Percentiles rank a stretch among this genome's conserved stretches.
Evolutionary conservation across 805 yeast species (phyloP).

Genomic region (Wickerhamiella bombiphila): DNA sequence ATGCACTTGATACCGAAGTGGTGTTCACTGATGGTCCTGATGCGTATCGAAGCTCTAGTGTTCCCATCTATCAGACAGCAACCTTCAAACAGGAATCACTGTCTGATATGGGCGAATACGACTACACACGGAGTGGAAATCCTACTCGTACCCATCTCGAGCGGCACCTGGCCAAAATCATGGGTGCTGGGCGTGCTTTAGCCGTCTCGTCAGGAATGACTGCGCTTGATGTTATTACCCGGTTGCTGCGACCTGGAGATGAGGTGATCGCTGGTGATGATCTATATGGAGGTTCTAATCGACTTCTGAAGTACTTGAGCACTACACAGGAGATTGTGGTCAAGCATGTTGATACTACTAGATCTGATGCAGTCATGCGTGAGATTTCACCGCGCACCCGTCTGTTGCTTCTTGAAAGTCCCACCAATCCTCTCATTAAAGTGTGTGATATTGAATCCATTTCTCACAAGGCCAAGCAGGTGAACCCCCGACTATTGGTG

Average conservation of each 20-base stretch:
- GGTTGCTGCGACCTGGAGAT: slow-evolving; percentile 65
- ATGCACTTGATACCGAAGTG: slow-evolving; percentile 53
- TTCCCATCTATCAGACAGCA: slow-evolving; percentile 88
- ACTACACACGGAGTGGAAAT: slow-evolving; percentile 84
- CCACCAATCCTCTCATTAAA: slow-evolving; percentile 86
- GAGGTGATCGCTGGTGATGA: slow-evolving; percentile 91
- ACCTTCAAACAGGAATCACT: slow-evolving; percentile 74
- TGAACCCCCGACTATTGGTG: slow-evolving; percentile 37
- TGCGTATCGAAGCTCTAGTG: slow-evolving; percentile 62
- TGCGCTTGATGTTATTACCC: slow-evolving; percentile 69
- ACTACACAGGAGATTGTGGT: slow-evolving; percentile 51
- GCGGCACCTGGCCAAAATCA: slow-evolving; percentile 58
- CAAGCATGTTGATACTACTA: slow-evolving; percentile 69
- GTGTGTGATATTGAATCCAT: slow-evolving; percentile 66
- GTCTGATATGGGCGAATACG: slow-evolving; percentile 65
- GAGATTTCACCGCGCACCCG: slow-evolving; percentile 45
- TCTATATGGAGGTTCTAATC: slow-evolving; percentile 84
- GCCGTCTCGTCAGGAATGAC: slow-evolving; percentile 92
- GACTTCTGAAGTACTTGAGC: slow-evolving; percentile 60
- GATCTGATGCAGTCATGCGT: slow-evolving; percentile 43
- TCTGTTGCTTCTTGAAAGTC: slow-evolving; percentile 76
- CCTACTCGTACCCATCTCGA: slow-evolving; percentile 80
- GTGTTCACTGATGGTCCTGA: slow-evolving; percentile 50
- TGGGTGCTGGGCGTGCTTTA: slow-evolving; percentile 60
- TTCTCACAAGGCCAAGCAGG: slow-evolving; percentile 51